Evolutionary conservation across 805 yeast species (phyloP).

Genomic region (Spathaspora boniae): DNA sequence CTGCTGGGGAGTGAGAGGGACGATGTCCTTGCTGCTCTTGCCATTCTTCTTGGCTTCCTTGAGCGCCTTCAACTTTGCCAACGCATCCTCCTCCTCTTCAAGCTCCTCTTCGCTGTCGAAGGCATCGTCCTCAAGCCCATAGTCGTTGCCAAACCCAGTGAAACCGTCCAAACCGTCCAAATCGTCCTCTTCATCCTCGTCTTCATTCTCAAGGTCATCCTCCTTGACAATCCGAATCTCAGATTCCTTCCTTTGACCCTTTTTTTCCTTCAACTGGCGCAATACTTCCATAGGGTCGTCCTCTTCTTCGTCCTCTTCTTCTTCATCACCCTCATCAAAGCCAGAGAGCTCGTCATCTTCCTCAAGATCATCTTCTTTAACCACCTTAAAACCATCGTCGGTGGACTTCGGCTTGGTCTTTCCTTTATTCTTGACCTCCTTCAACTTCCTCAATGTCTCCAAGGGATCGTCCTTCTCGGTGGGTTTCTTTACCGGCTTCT

Average conservation of each 20-base stretch:
- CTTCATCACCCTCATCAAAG: constrained; percentile 3
- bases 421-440: constrained; percentile 8
- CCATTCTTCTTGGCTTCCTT: constrained; percentile 10
- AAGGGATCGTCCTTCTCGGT: constrained; percentile 11
- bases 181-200: constrained; percentile 16
- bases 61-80: constrained; percentile 13
- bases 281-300: constrained; percentile 16
- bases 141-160: constrained; percentile 11
- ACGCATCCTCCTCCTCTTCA: constrained; percentile 15
- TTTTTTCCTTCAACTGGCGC: constrained; percentile 14
- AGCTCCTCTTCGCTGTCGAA: constrained; percentile 14
- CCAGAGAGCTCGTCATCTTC: constrained; percentile 20
- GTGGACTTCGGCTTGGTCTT: constrained; percentile 1
- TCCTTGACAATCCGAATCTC: constrained; percentile 26
- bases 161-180: constrained; percentile 14
- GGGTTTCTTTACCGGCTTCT: neutral
- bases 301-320: constrained; percentile 14
- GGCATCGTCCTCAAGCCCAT: constrained; percentile 11
- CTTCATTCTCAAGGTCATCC: constrained; percentile 27
- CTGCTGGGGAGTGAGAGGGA: constrained; percentile 35
- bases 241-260: constrained; percentile 10
- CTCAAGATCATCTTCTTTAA: constrained; percentile 24
- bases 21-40: constrained; percentile 9
- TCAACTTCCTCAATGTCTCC: constrained; percentile 13
- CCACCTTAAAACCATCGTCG: constrained; percentile 18